phyloP scores from a whole-genome alignment of 495 filamentous ascomycete genomes.

The Corynascus novoguineensis region DNA sequence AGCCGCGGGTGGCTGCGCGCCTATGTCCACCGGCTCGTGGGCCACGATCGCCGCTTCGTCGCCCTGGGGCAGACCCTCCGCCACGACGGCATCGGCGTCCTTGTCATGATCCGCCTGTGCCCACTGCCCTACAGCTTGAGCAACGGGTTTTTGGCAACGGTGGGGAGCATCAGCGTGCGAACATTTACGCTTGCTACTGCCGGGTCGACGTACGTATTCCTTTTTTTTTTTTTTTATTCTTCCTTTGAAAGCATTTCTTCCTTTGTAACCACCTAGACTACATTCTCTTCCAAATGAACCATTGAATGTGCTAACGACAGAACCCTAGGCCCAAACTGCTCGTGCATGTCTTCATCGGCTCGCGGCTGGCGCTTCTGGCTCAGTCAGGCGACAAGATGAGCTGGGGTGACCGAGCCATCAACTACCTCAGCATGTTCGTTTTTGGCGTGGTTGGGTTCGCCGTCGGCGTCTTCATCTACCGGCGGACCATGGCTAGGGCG shows the following conservation, averaged over 20 bases:
- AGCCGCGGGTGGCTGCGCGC: constrained; percentile 69
- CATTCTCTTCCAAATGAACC: not conserved
- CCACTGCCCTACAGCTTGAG: constrained; percentile 91
- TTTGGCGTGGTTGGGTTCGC: constrained; percentile 64
- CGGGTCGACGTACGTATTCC: constrained; percentile 40
- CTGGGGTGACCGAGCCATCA: constrained; percentile 61
- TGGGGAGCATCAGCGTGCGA: constrained; percentile 76
- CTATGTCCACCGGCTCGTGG: constrained; percentile 75
- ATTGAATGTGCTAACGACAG: not conserved
- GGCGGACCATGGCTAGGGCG: constrained; percentile 75
- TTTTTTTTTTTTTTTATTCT: not conserved
- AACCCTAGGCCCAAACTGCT: constrained; percentile 69
- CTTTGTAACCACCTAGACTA: no score
- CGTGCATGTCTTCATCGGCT: constrained; percentile 90
- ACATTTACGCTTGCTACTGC: constrained; percentile 79
- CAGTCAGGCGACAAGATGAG: constrained; percentile 58
- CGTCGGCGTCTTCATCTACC: constrained; percentile 83
- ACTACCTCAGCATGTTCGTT: constrained; percentile 70
- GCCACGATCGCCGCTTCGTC: constrained; percentile 68
- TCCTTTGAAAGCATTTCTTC: not conserved
- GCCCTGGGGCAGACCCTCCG: constrained; percentile 57
- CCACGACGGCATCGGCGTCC: constrained; percentile 80
- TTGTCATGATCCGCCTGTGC: constrained; percentile 90
- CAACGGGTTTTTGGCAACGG: constrained; percentile 90
- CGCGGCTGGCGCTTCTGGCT: constrained; percentile 65